Conservation (phyloP, 1,284 basidiomycete genomes). For the Uromyces viciae-fabae region DNA sequence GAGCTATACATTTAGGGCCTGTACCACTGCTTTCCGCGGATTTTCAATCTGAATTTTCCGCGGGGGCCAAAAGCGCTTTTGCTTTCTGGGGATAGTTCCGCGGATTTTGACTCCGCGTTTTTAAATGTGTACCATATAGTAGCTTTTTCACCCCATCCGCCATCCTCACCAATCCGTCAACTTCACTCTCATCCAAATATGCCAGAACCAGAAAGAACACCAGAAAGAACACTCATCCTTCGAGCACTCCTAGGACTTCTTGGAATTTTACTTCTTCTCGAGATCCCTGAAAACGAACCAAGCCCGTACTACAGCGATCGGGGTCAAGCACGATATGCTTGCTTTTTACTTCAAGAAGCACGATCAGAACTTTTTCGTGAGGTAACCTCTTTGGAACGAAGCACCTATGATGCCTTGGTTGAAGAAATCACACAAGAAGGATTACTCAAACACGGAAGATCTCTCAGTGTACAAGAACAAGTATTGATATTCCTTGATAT, state of each 20-base stretch:
- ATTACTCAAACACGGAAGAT: background rate
- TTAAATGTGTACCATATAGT: background rate
- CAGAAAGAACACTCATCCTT: background rate
- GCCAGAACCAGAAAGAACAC: background rate
- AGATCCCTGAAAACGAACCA: background rate
- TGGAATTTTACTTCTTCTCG: background rate
- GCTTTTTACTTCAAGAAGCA: background rate
- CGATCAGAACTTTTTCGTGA: background rate
- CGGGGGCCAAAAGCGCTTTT: background rate
- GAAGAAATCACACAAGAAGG: background rate
- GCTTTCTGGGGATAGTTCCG: background rate
- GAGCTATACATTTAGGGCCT: background rate
- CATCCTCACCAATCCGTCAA: background rate
- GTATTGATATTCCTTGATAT: background rate
- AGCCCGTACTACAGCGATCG: background rate
- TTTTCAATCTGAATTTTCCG: background rate
- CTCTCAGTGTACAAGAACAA: background rate
- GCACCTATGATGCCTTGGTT: background rate
- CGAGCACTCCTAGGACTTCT: background rate
- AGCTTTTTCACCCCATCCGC: background rate
- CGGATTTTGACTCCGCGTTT: background rate
- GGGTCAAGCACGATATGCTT: background rate
- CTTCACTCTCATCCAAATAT: background rate
- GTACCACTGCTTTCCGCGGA: conserved; percentile 9
- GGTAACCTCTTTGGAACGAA: background rate